Base-by-base conservation (phyloP, 176 grass and related monocot genomes). In the Elaeis guineensis region DNA sequence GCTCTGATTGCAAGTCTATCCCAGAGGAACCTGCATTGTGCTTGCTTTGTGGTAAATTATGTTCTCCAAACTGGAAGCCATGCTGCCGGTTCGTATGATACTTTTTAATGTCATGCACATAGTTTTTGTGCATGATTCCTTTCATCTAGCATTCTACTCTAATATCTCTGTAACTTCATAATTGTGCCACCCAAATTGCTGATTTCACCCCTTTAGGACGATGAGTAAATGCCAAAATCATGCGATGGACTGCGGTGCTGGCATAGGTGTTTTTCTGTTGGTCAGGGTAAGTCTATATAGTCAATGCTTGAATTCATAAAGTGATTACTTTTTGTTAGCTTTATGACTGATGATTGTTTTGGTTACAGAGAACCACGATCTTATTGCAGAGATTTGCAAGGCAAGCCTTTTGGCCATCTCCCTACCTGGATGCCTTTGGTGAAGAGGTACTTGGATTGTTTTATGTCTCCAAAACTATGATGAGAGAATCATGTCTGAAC, bases 21-120 rank as follows among this genome's bases (percentile, higher is more conserved):
- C 88, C 94, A 56, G 88, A 99, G 65, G 88, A 99, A 65, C 94
- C 94, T 5, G 82, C 94, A 39, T 67, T 99, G 30, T 99, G 94
- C 75, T 80, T 99, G 55, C 75, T 99, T 72, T 99, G 94, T 54
- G 88, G 94, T 25, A 89, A 81, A 59, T 58, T 93, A 51, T 99
- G 94, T 77, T 93, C 94, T 0, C 79, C 88, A 55, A 89, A 69
- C 68, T 86, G 88, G 88, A 99, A 89, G 39, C 81, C 77, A 54
- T 99, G 88, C 75, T 99, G 94, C 85, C 85, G 88, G 94, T 98
- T 44, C 50, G 19, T 49, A 52, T 51, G 52, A 11, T 26, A 55
- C 48, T 75, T 29, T 70, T 25, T 4, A 22, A 54, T 23, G 79
- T 77, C 11, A 18, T 66, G 17, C 35, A 44, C 1, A 44, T 44